A percentile compares a stretch with the other conserved stretches of the same genome.
Conservation (phyloP, 2,329 filamentous ascomycete genomes). For the Blastomyces silverae region DNA sequence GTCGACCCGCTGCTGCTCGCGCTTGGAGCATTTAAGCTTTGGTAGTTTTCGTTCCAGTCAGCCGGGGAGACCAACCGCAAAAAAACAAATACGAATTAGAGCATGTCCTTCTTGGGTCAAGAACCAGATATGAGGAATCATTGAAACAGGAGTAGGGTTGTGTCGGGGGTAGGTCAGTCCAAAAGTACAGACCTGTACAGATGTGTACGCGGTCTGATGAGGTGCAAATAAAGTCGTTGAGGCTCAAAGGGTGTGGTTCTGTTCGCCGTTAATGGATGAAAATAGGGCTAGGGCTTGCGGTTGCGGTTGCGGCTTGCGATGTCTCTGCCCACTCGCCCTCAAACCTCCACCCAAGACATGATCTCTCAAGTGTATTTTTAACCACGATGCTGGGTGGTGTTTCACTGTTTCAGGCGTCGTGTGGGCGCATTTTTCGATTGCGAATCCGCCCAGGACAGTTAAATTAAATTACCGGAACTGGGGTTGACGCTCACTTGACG, state of each 20-base stretch:
- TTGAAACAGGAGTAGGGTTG: neutral
- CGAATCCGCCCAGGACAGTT: neutral
- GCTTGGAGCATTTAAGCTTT: slow-evolving; percentile 11
- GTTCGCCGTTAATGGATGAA: slow-evolving; percentile 1
- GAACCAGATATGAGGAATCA: slow-evolving; percentile 2
- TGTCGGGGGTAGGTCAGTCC: neutral
- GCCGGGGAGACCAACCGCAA: neutral
- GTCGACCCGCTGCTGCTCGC: neutral
- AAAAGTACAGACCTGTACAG: too few species aligned
- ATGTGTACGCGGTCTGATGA: neutral
- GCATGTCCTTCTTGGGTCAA: neutral
- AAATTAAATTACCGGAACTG: neutral
- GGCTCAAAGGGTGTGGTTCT: neutral
- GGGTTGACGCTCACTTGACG: slow-evolving; percentile 1
- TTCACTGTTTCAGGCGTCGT: neutral
- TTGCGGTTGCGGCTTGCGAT: slow-evolving; percentile 10
- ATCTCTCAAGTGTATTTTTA: slow-evolving; percentile 1
- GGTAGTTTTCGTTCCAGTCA: slow-evolving; percentile 8
- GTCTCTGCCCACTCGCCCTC: neutral
- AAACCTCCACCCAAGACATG: neutral
- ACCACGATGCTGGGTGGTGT: neutral
- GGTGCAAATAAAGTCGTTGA: neutral
- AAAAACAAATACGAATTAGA: neutral
- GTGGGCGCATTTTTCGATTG: neutral
- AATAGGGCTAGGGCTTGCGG: slow-evolving; percentile 11